phyloP scores from a whole-genome alignment of 129 eudicot species.

The Lonicera japonica region DNA sequence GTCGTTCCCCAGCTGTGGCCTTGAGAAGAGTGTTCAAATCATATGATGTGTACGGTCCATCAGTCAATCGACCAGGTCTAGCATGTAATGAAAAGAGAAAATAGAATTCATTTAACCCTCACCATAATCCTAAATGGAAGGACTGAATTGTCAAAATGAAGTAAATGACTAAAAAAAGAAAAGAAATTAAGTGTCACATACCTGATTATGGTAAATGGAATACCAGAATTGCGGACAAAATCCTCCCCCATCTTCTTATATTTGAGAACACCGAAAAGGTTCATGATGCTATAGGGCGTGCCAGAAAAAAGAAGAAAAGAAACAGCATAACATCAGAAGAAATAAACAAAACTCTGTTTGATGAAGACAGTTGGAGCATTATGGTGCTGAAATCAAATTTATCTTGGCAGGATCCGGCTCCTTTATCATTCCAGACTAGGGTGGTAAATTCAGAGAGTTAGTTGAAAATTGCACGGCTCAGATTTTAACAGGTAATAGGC shows the following conservation, averaged over 20 bases:
- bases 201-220: constrained; percentile 95
- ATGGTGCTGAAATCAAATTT: too few species aligned
- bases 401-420: too few species aligned
- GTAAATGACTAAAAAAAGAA: constrained; percentile 1
- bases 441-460: too few species aligned
- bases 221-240: constrained; percentile 75
- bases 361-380: too few species aligned
- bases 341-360: neutral
- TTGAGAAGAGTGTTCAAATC: constrained; percentile 87
- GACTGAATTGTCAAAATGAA: too few species aligned
- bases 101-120: neutral
- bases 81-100: neutral
- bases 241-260: constrained; percentile 99
- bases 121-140: too few species aligned
- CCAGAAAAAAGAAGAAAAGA: neutral
- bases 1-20: constrained; percentile 97
- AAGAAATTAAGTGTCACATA: constrained; percentile 10
- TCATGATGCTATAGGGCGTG: constrained; percentile 60
- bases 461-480: too few species aligned
- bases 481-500: too few species aligned
- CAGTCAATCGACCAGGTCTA: constrained; percentile 93
- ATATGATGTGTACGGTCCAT: constrained; percentile 97
- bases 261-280: constrained; percentile 94
- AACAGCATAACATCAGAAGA: neutral
- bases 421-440: too few species aligned